Percentiles rank a stretch among this genome's conserved stretches.
These are phyloP conservation scores for Dictyostelium capitatum DNA, from an alignment of 78 protist genomes.

Conservation along the genomic window DNA sequence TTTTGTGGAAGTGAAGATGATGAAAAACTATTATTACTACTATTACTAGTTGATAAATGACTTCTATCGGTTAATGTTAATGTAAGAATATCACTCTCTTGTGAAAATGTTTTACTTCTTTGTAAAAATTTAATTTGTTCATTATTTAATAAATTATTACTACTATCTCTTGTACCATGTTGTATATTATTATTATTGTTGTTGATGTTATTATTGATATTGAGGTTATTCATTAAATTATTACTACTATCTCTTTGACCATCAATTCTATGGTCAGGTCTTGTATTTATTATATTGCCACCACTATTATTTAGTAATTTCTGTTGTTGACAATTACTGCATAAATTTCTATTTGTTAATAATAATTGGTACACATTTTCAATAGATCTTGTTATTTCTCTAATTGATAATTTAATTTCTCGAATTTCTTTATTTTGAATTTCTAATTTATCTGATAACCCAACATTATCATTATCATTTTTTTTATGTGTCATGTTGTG, in stretches of 20 bases:
- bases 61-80: neutral
- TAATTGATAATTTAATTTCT: constrained; percentile 10
- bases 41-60: neutral
- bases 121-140: neutral
- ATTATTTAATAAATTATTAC: neutral
- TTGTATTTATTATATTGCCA: too few relatives aligned
- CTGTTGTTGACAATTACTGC: constrained; percentile 32
- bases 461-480: neutral
- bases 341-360: constrained; percentile 21
- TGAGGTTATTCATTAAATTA: neutral
- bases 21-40: neutral
- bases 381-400: constrained; percentile 2
- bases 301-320: neutral
- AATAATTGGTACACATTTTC: constrained; percentile 22
- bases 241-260: neutral
- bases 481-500: neutral
- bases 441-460: constrained; percentile 1
- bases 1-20: neutral
- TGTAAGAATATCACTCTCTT: constrained; percentile 31
- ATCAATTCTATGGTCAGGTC: too few relatives aligned
- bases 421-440: constrained; percentile 4
- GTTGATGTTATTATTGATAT: neutral
- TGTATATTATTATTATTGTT: neutral
- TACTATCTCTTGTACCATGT: neutral
- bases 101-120: constrained; percentile 29